phyloP scores from a whole-genome alignment of 176 grass and related monocot genomes.

The Zoysia pacifica region DNA sequence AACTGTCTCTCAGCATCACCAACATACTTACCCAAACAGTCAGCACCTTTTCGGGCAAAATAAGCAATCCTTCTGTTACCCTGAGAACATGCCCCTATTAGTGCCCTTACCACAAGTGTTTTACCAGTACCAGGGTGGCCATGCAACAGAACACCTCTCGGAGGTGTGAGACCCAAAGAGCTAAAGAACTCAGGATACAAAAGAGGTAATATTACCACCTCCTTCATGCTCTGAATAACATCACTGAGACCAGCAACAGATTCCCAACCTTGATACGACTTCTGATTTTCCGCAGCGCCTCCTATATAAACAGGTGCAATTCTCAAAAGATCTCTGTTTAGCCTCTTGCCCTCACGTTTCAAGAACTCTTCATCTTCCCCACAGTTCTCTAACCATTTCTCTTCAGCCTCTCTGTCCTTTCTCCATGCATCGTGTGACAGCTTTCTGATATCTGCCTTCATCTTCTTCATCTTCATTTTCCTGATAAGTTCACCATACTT shows the following conservation, averaged over 20 bases:
- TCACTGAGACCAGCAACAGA: slow-evolving; percentile 94
- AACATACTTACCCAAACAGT: slow-evolving; percentile 99
- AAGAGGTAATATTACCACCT: slow-evolving; percentile 93
- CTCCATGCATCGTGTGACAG: slow-evolving; percentile 78
- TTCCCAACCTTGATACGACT: slow-evolving; percentile 76
- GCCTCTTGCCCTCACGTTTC: slow-evolving; percentile 86
- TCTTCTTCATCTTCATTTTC: slow-evolving; percentile 86
- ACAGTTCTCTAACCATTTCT: slow-evolving; percentile 98
- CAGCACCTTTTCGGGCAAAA: slow-evolving; percentile 98
- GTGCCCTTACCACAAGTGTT: slow-evolving; percentile 86
- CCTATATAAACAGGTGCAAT: slow-evolving; percentile 94
- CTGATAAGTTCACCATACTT: slow-evolving; percentile 60
- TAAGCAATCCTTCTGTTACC: slow-evolving; percentile 92
- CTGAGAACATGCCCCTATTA: slow-evolving; percentile 92
- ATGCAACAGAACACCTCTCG: slow-evolving; percentile 93
- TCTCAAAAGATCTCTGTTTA: slow-evolving; percentile 88
- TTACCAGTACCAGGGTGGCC: slow-evolving; percentile 97
- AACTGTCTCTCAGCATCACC: slow-evolving; percentile 94
- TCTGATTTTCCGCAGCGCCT: slow-evolving; percentile 71
- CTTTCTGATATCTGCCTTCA: slow-evolving; percentile 77
- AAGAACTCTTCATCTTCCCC: slow-evolving; percentile 99
- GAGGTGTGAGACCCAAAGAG: slow-evolving; percentile 80
- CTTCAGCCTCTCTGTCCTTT: slow-evolving; percentile 87
- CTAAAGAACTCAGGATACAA: slow-evolving; percentile 84
- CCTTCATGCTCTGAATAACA: slow-evolving; percentile 92